Evolutionary conservation across 2,329 filamentous ascomycete species (phyloP).

Genomic region (Alternaria infectoria): DNA sequence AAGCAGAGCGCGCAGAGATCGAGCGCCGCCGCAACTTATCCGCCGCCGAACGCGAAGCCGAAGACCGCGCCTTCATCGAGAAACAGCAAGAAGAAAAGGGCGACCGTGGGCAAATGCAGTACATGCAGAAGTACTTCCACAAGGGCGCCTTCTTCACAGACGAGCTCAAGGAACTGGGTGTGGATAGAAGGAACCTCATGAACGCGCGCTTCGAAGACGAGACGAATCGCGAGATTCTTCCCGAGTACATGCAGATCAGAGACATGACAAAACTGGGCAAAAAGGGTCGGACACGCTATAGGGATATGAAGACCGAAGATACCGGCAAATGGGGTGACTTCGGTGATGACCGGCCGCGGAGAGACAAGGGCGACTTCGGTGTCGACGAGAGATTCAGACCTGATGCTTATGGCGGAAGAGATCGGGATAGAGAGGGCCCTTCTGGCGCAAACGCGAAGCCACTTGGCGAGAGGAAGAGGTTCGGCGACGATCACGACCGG

Average conservation of each 20-base stretch:
- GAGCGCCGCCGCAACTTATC: slow-evolving; percentile 88
- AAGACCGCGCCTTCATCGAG: slow-evolving; percentile 80
- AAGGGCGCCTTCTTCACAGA: slow-evolving; percentile 95
- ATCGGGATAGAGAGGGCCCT: slow-evolving; percentile 52
- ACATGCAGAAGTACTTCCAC: slow-evolving; percentile 96
- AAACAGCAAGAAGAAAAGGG: slow-evolving; percentile 79
- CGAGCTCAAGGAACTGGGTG: slow-evolving; percentile 74
- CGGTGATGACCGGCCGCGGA: slow-evolving; percentile 55
- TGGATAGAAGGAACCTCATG: slow-evolving; percentile 85
- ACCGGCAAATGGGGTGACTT: slow-evolving; percentile 83
- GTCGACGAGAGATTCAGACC: slow-evolving; percentile 72
- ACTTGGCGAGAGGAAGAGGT: slow-evolving; percentile 66
- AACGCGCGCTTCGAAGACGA: slow-evolving; percentile 86
- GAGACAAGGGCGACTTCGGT: slow-evolving; percentile 51
- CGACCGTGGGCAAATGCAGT: slow-evolving; percentile 78
- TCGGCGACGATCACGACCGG: slow-evolving; percentile 47
- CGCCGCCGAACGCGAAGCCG: slow-evolving; percentile 81
- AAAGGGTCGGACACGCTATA: slow-evolving; percentile 90
- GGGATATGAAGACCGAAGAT: slow-evolving; percentile 86
- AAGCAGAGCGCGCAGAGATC: slow-evolving; percentile 85
- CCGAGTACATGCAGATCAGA: slow-evolving; percentile 88
- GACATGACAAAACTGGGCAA: slow-evolving; percentile 94
- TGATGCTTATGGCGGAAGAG: slow-evolving; percentile 58
- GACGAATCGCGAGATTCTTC: slow-evolving; percentile 79
- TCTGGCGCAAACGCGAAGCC: slow-evolving; percentile 75